A percentile compares a stretch with the other conserved stretches of the same genome.
These are phyloP conservation scores for Sporothrix globosa DNA, from an alignment of 2,329 filamentous ascomycete species.

Conservation along the genomic window DNA sequence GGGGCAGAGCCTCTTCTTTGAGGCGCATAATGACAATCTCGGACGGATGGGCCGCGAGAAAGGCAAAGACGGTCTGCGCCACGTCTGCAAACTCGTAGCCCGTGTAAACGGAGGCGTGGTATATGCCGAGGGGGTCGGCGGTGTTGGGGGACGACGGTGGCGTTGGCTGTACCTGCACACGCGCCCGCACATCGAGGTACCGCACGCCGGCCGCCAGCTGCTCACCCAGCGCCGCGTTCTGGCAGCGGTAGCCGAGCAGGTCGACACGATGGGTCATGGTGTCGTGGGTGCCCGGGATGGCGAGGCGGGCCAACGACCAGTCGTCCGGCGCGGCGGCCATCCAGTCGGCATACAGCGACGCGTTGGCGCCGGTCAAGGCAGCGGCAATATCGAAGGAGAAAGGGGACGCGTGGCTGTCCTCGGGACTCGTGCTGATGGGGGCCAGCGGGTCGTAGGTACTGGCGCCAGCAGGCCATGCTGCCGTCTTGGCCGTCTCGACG, in stretches of 20 bases:
- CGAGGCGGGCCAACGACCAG: constrained; percentile 49
- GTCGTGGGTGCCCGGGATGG: constrained; percentile 58
- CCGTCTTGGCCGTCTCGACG: background rate
- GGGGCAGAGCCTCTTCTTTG: constrained; percentile 51
- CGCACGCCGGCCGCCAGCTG: constrained; percentile 54
- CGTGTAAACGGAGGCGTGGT: constrained; percentile 52
- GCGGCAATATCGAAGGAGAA: constrained; percentile 51
- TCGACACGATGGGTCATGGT: constrained; percentile 54
- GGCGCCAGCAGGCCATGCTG: background rate
- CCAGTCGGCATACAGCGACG: constrained; percentile 44
- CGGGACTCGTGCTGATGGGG: constrained; percentile 8
- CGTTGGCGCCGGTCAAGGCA: constrained; percentile 27
- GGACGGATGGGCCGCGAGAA: constrained; percentile 50
- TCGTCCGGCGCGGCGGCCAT: constrained; percentile 51
- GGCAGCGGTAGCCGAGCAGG: constrained; percentile 49
- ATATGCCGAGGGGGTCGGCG: constrained; percentile 49
- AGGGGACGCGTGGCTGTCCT: constrained; percentile 37
- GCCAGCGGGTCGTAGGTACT: background rate
- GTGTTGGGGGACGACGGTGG: background rate
- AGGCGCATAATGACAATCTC: constrained; percentile 56
- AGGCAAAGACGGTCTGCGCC: constrained; percentile 50
- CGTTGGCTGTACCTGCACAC: constrained; percentile 41
- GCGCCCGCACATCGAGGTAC: constrained; percentile 55
- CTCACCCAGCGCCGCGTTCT: constrained; percentile 51
- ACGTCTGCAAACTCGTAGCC: constrained; percentile 52